Evolutionary conservation across 306 rosid genomes (phyloP).

Genomic region (Cicer cuneatum): DNA sequence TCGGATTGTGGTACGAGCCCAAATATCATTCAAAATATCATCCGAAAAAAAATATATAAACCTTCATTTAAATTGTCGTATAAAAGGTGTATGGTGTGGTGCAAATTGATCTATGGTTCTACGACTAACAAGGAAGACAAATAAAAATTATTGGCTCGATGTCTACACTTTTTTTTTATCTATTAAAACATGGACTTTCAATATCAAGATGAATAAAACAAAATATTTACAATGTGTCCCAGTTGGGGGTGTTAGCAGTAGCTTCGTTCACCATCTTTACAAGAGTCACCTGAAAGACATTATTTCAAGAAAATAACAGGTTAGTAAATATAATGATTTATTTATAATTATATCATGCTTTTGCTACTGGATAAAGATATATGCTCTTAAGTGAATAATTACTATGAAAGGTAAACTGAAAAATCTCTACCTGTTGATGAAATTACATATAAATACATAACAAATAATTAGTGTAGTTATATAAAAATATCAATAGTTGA

Average conservation of each 20-base stretch:
- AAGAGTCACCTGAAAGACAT: constrained; percentile 74
- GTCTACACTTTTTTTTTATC: neutral
- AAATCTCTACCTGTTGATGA: neutral
- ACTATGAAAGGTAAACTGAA: neutral
- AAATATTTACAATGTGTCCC: constrained; percentile 59
- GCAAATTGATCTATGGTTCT: constrained; percentile 43
- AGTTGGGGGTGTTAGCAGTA: constrained; percentile 74
- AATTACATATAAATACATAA: neutral
- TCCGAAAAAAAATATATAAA: neutral
- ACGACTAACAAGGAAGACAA: constrained; percentile 25
- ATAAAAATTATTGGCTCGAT: neutral
- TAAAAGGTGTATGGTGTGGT: constrained; percentile 14
- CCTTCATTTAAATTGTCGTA: constrained; percentile 7
- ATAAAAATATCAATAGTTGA: neutral
- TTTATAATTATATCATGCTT: neutral
- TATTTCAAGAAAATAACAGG: constrained; percentile 21
- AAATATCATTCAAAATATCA: constrained; percentile 34
- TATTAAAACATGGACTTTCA: neutral
- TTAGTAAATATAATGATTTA: constrained; percentile 34
- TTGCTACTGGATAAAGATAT: neutral
- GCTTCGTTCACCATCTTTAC: constrained; percentile 94
- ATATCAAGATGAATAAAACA: constrained; percentile 4
- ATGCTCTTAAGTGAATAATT: neutral
- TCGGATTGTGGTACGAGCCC: constrained; percentile 6
- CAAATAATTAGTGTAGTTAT: neutral